phyloP scores from a whole-genome alignment of 345 rosid genomes.

The Pelargonium nanum region DNA sequence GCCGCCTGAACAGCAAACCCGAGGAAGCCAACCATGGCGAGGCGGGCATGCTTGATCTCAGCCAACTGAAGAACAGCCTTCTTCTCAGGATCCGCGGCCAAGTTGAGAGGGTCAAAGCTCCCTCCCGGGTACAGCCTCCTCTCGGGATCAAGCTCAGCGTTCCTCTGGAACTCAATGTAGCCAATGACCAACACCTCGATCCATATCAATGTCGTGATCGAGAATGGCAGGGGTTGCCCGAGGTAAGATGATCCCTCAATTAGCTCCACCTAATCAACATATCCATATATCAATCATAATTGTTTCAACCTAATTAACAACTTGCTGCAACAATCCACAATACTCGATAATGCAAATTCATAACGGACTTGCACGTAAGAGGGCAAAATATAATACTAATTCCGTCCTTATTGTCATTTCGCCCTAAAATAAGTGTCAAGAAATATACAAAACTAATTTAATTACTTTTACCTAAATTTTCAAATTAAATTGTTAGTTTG shows the following conservation, averaged over 20 bases:
- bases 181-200: constrained; percentile 75
- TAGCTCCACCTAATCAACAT: constrained; percentile 70
- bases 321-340: too few species aligned
- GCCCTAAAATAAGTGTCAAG: too few species aligned
- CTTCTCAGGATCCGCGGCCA: constrained; percentile 92
- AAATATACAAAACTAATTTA: too few species aligned
- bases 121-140: constrained; percentile 91
- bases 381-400: too few species aligned
- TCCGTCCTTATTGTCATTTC: too few species aligned
- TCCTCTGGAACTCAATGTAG: constrained; percentile 89
- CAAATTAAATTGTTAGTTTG: too few species aligned
- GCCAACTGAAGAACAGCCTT: constrained; percentile 76
- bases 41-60: constrained; percentile 98
- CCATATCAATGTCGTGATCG: constrained; percentile 76
- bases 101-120: constrained; percentile 74
- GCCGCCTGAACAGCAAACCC: constrained; percentile 94
- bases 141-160: constrained; percentile 84
- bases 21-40: constrained; percentile 83
- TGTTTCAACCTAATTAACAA: too few species aligned
- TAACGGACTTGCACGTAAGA: too few species aligned
- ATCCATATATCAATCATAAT: too few species aligned
- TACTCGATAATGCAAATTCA: too few species aligned
- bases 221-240: constrained; percentile 83
- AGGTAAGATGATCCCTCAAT: constrained; percentile 89
- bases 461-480: too few species aligned